Evolutionary conservation across 148 eudicot species (phyloP).

Genomic region (Chenopodium album): DNA sequence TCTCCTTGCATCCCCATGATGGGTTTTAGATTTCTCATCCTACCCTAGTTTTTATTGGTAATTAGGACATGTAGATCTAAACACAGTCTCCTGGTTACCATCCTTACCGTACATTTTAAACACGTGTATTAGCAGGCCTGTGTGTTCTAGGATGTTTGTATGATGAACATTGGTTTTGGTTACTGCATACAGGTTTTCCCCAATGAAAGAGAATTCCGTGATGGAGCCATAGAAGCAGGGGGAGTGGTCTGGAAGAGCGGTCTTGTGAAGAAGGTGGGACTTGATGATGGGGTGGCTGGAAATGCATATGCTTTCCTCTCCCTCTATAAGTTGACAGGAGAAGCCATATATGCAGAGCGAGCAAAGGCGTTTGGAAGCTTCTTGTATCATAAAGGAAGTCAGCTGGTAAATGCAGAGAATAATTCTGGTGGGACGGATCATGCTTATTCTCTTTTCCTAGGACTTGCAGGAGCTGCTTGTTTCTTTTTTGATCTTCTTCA

Average conservation of each 20-base stretch:
- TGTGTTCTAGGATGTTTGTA: neutral
- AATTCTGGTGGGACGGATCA: slow-evolving; percentile 23
- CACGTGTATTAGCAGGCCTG: neutral
- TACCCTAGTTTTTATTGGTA: too few species aligned
- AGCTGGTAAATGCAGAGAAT: slow-evolving; percentile 20
- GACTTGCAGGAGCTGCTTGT: slow-evolving; percentile 63
- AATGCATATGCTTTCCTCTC: slow-evolving; percentile 73
- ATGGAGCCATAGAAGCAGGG: slow-evolving; percentile 81
- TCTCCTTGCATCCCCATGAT: neutral
- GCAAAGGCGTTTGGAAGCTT: slow-evolving; percentile 74
- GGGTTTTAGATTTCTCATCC: neutral
- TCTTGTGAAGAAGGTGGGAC: slow-evolving; percentile 58
- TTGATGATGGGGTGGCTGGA: slow-evolving; percentile 68
- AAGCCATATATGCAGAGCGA: slow-evolving; percentile 53
- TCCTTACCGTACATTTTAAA: neutral
- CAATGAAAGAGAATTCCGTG: slow-evolving; percentile 58
- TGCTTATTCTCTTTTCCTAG: slow-evolving; percentile 58
- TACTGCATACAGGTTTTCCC: slow-evolving; percentile 47
- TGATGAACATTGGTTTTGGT: neutral
- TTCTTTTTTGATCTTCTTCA: slow-evolving; percentile 67
- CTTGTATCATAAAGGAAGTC: slow-evolving; percentile 46
- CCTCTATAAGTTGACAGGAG: slow-evolving; percentile 58
- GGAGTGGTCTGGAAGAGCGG: slow-evolving; percentile 90
- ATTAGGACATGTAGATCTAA: too few species aligned
- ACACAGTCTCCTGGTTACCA: too few species aligned